Percentiles rank a stretch among this genome's conserved stretches.
Evolutionary conservation across 345 rosid genomes (phyloP).

Genomic region (Syzygium jambos): DNA sequence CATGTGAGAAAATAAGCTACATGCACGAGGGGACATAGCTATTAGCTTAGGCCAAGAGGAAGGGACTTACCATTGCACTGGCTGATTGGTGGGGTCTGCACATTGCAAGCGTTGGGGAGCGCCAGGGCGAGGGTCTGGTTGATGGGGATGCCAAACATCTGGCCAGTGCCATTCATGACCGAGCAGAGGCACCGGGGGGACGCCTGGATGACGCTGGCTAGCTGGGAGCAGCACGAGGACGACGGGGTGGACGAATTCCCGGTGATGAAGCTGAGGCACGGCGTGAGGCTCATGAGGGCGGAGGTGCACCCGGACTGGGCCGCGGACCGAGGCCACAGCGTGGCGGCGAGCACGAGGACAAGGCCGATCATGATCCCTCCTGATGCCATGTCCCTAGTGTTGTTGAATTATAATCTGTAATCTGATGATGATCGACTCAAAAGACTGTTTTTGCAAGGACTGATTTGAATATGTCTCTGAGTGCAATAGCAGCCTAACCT

Average conservation of each 20-base stretch:
- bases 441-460: background rate
- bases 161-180: background rate
- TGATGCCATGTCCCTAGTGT: constrained; percentile 16
- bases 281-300: background rate
- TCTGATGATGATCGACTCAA: background rate
- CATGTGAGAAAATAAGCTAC: background rate
- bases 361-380: constrained; percentile 8
- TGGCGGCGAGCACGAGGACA: constrained; percentile 16
- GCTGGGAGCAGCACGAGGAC: constrained; percentile 8
- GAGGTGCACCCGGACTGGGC: constrained; percentile 7
- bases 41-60: constrained; percentile 2
- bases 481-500: background rate
- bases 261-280: constrained; percentile 1
- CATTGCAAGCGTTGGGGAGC: constrained; percentile 10
- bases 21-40: constrained; percentile 13
- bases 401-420: background rate
- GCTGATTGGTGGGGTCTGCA: constrained; percentile 7
- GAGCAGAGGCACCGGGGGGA: constrained; percentile 12
- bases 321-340: constrained; percentile 2
- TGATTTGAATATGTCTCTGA: background rate
- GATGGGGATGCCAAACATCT: background rate
- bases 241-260: constrained; percentile 10
- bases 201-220: constrained; percentile 4
- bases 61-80: constrained; percentile 15
- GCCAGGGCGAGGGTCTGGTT: constrained; percentile 9